Conservation (phyloP, 2,329 filamentous ascomycete species). For the Diaporthe sp. region DNA sequence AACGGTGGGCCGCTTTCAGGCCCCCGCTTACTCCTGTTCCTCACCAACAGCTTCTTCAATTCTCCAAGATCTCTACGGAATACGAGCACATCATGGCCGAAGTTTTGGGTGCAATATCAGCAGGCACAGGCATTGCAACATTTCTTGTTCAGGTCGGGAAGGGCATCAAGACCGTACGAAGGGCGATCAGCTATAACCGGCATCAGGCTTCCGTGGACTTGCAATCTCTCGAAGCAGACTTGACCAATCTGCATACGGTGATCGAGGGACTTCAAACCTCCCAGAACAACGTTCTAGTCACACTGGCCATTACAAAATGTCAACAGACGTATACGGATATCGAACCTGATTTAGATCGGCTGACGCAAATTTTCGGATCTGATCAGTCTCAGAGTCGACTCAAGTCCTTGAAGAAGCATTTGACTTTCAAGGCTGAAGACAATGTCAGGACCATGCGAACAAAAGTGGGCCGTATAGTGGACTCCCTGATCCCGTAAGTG, state of each 20-base stretch:
- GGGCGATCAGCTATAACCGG: not conserved
- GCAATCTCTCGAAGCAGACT: not conserved
- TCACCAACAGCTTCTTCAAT: not conserved
- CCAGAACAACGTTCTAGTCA: not conserved
- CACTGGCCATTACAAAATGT: not conserved
- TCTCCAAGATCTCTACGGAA: not conserved
- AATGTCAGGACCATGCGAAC: not conserved
- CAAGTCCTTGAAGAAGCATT: not conserved
- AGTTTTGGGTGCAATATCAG: not conserved
- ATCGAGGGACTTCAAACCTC: not conserved
- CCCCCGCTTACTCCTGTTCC: not conserved
- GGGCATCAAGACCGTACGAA: not conserved
- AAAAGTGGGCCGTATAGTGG: not conserved
- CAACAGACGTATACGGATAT: not conserved
- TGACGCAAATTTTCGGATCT: not conserved
- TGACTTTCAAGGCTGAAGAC: not conserved
- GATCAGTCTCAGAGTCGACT: not conserved
- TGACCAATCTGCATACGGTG: not conserved
- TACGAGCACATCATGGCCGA: not conserved
- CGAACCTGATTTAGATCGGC: not conserved
- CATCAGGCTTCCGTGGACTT: not conserved
- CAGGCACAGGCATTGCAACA: not conserved
- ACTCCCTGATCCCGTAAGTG: not conserved
- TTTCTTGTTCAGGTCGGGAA: not conserved
- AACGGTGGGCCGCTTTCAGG: not conserved